Evolutionary conservation across 352 stramenopile species (phyloP).

Genomic region (Elongisporangium prolatum): DNA sequence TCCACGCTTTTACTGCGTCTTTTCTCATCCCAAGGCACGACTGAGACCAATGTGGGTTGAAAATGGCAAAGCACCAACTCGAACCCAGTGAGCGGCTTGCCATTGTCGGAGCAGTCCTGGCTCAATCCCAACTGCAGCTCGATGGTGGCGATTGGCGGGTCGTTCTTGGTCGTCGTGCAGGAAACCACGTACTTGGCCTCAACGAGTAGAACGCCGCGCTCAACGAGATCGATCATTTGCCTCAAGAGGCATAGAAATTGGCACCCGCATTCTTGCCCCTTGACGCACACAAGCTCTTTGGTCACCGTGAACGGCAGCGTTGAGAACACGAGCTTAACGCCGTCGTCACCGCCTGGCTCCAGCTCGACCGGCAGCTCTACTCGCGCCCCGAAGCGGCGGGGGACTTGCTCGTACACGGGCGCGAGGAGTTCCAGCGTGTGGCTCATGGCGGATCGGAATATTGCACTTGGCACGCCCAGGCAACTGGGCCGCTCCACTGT

Average conservation of each 20-base stretch:
- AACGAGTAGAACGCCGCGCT: constrained; percentile 29
- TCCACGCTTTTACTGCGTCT: constrained; percentile 7
- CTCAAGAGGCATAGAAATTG: constrained; percentile 43
- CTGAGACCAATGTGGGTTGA: constrained; percentile 36
- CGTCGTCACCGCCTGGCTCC: constrained; percentile 18
- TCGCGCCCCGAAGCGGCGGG: not conserved
- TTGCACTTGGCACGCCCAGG: not conserved
- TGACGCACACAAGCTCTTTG: constrained; percentile 45
- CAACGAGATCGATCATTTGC: constrained; percentile 34
- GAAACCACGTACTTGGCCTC: constrained; percentile 42
- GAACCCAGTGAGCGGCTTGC: constrained; percentile 43
- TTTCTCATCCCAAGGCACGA: constrained; percentile 16
- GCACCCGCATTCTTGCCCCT: constrained; percentile 37
- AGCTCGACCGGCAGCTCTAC: constrained; percentile 18
- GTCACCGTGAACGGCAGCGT: constrained; percentile 5
- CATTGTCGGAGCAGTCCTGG: constrained; percentile 13
- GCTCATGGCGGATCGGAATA: not conserved
- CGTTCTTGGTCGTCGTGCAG: constrained; percentile 1
- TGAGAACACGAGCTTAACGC: constrained; percentile 31
- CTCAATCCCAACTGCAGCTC: constrained; percentile 42
- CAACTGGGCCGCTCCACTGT: not conserved
- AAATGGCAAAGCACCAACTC: constrained; percentile 57
- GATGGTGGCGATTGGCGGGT: constrained; percentile 35
- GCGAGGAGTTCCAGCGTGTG: not conserved
- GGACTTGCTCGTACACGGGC: not conserved